Evolutionary conservation across 73 alveolate genomes (phyloP).

Genomic region (Stentor roeselii): DNA sequence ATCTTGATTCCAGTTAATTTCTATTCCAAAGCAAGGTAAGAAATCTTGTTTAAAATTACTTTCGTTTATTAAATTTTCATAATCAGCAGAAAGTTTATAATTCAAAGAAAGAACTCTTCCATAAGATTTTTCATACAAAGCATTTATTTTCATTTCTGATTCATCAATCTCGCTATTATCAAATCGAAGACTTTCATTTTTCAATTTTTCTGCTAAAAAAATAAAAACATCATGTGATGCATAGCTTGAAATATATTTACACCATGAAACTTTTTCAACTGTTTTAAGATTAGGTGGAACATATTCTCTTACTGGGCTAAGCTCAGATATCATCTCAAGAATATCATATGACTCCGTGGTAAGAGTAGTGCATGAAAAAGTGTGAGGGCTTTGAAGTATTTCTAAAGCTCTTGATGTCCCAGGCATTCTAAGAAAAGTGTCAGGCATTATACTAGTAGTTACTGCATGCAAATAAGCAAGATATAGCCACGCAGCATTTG

Average conservation of each 20-base stretch:
- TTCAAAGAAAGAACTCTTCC: too few relatives aligned
- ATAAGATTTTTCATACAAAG: too few relatives aligned
- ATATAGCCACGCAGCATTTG: neutral
- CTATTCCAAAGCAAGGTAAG: too few relatives aligned
- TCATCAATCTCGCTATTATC: too few relatives aligned
- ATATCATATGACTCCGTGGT: neutral
- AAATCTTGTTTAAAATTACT: too few relatives aligned
- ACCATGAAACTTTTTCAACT: neutral
- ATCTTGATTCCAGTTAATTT: too few relatives aligned
- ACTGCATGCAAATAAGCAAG: neutral
- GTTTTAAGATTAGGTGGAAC: neutral
- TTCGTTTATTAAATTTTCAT: too few relatives aligned
- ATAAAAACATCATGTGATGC: too few relatives aligned
- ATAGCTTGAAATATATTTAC: neutral
- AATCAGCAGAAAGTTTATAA: too few relatives aligned
- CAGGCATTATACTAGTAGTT: neutral
- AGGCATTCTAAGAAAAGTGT: neutral
- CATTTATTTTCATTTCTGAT: too few relatives aligned
- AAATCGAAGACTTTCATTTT: too few relatives aligned
- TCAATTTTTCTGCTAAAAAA: too few relatives aligned
- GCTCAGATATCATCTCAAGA: neutral
- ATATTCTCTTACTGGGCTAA: neutral
- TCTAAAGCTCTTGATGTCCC: conserved; percentile 1
- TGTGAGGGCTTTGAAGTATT: neutral
- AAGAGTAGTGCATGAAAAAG: neutral